Evolutionary conservation across 129 eudicot species (phyloP).

Genomic region (Mikania micrantha): DNA sequence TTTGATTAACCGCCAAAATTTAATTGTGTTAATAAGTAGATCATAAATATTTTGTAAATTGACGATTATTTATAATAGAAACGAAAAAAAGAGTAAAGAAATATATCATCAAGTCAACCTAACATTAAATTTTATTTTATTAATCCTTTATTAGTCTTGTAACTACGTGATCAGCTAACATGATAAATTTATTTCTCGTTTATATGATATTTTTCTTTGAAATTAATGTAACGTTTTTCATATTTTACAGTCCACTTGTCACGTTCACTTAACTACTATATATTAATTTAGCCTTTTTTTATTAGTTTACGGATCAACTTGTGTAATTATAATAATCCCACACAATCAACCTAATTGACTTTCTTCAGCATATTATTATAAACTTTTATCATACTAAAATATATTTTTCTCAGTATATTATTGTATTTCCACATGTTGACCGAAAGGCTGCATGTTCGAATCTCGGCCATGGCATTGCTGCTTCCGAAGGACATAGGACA

Average conservation of each 20-base stretch:
- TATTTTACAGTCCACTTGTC: slow-evolving; percentile 20
- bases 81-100: too few species aligned
- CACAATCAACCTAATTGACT: not conserved
- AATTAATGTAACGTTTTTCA: not conserved
- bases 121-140: too few species aligned
- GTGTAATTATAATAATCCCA: not conserved
- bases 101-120: not conserved
- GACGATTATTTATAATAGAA: too few species aligned
- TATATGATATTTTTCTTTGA: not conserved
- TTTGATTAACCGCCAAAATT: too few species aligned
- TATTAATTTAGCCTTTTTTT: too few species aligned
- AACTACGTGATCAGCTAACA: too few species aligned
- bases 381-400: not conserved
- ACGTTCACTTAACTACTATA: not conserved
- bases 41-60: too few species aligned
- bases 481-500: too few species aligned
- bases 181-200: not conserved
- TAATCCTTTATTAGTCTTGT: too few species aligned
- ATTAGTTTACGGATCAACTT: slow-evolving; percentile 15
- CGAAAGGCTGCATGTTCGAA: too few species aligned
- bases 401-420: not conserved
- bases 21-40: too few species aligned
- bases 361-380: not conserved
- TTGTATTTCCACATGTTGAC: not conserved
- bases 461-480: too few species aligned